These are phyloP conservation scores for Tulasnella sp. DNA, from an alignment of 768 basidiomycete genomes.

Conservation along the genomic window DNA sequence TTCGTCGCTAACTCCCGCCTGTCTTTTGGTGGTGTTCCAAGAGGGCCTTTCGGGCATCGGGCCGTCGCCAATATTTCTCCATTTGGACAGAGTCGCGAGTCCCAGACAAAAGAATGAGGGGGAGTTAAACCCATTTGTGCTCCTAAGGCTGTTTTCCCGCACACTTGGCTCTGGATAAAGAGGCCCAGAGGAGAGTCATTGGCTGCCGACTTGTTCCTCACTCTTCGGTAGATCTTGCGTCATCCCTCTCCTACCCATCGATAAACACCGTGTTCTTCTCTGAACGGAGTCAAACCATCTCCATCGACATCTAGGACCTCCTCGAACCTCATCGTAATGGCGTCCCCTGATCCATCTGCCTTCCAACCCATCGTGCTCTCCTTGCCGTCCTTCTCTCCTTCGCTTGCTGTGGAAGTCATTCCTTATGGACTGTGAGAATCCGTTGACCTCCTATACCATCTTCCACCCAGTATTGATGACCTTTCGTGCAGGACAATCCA, in stretches of 20 bases:
- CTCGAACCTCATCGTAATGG: background rate
- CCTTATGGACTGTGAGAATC: slow-evolving; percentile 15
- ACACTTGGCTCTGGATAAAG: background rate
- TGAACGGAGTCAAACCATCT: background rate
- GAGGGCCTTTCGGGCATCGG: background rate
- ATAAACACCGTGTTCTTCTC: background rate
- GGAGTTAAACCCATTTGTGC: background rate
- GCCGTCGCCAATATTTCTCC: background rate
- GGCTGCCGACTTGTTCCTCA: background rate
- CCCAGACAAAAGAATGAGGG: background rate
- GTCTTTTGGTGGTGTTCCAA: background rate
- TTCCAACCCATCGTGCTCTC: slow-evolving; percentile 44
- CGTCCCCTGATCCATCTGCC: background rate
- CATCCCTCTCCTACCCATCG: background rate
- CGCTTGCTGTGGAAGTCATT: slow-evolving; percentile 58
- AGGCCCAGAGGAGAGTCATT: background rate
- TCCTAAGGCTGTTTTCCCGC: background rate
- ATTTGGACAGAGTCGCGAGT: background rate
- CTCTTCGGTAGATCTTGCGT: slow-evolving; percentile 6
- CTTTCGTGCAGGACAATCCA: slow-evolving; percentile 60
- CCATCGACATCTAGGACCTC: background rate
- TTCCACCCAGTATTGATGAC: slow-evolving; percentile 7
- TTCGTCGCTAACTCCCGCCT: background rate
- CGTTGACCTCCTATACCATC: slow-evolving; percentile 21
- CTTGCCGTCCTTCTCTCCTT: slow-evolving; percentile 52